Conservation (phyloP, 2,329 filamentous ascomycete genomes). For the Podosphaera leucotricha region DNA sequence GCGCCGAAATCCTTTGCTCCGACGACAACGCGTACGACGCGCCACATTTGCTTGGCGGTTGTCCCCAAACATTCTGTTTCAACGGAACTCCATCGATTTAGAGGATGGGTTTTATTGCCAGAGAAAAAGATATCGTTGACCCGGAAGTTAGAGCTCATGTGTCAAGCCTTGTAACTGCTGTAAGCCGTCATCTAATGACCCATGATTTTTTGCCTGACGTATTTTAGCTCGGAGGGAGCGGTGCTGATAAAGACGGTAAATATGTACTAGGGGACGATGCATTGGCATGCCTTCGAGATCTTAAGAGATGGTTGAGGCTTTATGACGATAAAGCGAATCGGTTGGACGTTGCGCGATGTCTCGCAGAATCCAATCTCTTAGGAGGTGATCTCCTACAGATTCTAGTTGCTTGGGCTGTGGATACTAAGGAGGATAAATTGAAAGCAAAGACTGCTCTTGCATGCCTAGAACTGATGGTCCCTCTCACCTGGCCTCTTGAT, state of each 20-base stretch:
- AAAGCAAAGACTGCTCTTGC: slow-evolving; percentile 61
- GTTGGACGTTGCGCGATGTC: slow-evolving; percentile 80
- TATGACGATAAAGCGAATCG: slow-evolving; percentile 86
- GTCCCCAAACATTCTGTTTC: no score
- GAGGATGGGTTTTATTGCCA: slow-evolving; percentile 35
- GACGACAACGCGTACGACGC: no score
- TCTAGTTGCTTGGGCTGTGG: slow-evolving; percentile 57
- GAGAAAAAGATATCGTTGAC: slow-evolving; percentile 43
- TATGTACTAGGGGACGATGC: slow-evolving; percentile 90
- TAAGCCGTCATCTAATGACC: slow-evolving; percentile 5
- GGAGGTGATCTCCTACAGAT: slow-evolving; percentile 79
- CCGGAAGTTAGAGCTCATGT: slow-evolving; percentile 84
- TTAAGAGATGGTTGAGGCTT: slow-evolving; percentile 85
- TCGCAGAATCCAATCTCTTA: slow-evolving; percentile 81
- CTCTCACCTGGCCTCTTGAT: slow-evolving; percentile 84
- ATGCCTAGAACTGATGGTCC: slow-evolving; percentile 74
- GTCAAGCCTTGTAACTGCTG: slow-evolving; percentile 79
- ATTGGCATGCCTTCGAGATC: slow-evolving; percentile 70
- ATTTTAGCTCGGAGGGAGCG: slow-evolving; percentile 57
- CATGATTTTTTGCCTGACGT: slow-evolving; percentile 5
- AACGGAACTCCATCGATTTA: no score
- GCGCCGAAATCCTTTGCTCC: no score
- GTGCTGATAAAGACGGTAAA: slow-evolving; percentile 51
- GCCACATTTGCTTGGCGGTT: no score
- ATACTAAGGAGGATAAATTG: slow-evolving; percentile 45